Evolutionary conservation across 225 moss, liverwort and hornwort species (phyloP).

Genomic region (Anthoceros angustus): DNA sequence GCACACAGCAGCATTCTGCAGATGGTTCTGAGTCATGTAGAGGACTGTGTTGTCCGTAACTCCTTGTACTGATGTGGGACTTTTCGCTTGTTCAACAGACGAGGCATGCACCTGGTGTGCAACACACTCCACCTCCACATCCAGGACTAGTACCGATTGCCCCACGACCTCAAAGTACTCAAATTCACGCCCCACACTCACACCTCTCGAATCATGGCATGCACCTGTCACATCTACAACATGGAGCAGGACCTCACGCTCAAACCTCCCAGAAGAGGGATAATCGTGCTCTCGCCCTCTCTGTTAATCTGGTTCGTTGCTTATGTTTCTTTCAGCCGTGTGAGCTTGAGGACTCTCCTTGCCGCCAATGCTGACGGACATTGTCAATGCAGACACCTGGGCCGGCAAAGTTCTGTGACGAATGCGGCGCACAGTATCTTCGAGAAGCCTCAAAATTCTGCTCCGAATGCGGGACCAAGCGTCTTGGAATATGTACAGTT

Average conservation of each 20-base stretch:
- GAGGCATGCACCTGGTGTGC: slow-evolving; percentile 2
- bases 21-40: neutral
- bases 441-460: slow-evolving; percentile 96
- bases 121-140: slow-evolving; percentile 1
- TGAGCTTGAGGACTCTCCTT: too few species aligned
- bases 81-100: neutral
- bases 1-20: neutral
- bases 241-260: neutral
- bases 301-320: neutral
- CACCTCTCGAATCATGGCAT: neutral
- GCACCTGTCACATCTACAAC: neutral
- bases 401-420: slow-evolving; percentile 93
- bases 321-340: too few species aligned
- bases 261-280: neutral
- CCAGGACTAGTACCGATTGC: neutral
- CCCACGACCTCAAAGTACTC: neutral
- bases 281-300: neutral
- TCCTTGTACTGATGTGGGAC: neutral
- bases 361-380: too few species aligned
- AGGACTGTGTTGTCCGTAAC: neutral
- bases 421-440: slow-evolving; percentile 80
- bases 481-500: slow-evolving; percentile 43
- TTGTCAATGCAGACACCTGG: slow-evolving; percentile 37
- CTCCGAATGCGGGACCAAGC: slow-evolving; percentile 97
- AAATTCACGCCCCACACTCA: neutral